A percentile compares a stretch with the other conserved stretches of the same genome.
These are phyloP conservation scores for Wickerhamiella azymoides DNA, from an alignment of 805 yeast genomes.

Conservation along the genomic window DNA sequence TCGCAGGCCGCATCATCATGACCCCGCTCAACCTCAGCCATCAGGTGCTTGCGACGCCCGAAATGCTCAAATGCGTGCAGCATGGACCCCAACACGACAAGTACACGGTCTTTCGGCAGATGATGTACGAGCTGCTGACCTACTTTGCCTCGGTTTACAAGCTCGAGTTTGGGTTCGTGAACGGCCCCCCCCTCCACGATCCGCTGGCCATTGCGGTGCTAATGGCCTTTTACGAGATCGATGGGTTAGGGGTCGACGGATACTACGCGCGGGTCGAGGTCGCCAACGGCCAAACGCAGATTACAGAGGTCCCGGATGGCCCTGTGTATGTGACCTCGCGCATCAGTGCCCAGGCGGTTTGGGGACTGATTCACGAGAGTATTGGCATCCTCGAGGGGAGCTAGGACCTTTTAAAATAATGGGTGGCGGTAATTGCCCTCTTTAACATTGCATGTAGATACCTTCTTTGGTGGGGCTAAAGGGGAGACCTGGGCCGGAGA, in stretches of 20 bases:
- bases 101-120: constrained; percentile 35
- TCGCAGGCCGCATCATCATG: constrained; percentile 39
- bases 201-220: constrained; percentile 56
- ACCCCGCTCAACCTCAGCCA: constrained; percentile 62
- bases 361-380: constrained; percentile 18
- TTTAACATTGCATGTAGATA: not conserved
- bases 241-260: constrained; percentile 8
- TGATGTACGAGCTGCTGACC: constrained; percentile 40
- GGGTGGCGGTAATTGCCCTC: not conserved
- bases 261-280: constrained; percentile 2
- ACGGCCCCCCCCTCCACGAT: constrained; percentile 72
- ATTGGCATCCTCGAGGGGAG: constrained; percentile 17
- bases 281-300: not conserved
- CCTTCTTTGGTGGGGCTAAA: too few relatives aligned
- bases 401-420: not conserved
- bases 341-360: constrained; percentile 34
- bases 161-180: constrained; percentile 29
- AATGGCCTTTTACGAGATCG: constrained; percentile 30
- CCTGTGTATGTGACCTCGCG: constrained; percentile 25
- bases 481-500: too few relatives aligned
- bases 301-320: constrained; percentile 4
- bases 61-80: constrained; percentile 30
- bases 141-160: constrained; percentile 37
- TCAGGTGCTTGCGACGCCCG: constrained; percentile 39
- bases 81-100: constrained; percentile 23